Conservation (phyloP, 2,329 filamentous ascomycete species). For the Helotiales sp. region DNA sequence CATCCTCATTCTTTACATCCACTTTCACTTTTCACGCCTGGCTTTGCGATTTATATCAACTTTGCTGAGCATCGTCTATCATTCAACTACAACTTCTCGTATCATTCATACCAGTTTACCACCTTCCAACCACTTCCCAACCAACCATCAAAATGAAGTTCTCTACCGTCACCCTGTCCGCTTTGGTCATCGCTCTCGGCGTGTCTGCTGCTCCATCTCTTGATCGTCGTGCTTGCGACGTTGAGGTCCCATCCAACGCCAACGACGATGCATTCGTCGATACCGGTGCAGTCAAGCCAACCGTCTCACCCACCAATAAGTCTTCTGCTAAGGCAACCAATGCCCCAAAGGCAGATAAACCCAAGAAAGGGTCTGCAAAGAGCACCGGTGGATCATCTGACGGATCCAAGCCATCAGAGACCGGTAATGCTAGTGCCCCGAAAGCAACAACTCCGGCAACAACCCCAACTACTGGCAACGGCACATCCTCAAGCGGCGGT, state of each 20-base stretch:
- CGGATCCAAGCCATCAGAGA: background rate
- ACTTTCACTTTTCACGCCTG: constrained; percentile 15
- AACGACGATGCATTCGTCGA: background rate
- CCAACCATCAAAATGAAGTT: constrained; percentile 21
- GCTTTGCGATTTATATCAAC: constrained; percentile 18
- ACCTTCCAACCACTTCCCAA: background rate
- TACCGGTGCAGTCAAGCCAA: background rate
- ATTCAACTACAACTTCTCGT: constrained; percentile 4
- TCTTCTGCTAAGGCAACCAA: background rate
- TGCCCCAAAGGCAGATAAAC: background rate
- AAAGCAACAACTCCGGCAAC: background rate
- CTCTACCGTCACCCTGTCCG: constrained; percentile 13
- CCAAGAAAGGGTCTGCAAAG: background rate
- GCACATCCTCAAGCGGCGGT: constrained; percentile 1
- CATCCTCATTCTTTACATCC: constrained; percentile 1
- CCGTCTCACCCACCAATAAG: constrained; percentile 2
- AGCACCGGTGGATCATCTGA: background rate
- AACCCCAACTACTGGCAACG: constrained; percentile 6
- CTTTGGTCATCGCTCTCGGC: constrained; percentile 14
- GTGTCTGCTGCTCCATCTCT: constrained; percentile 16
- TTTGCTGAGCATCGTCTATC: constrained; percentile 20
- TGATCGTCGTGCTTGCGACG: constrained; percentile 9
- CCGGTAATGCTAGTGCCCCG: background rate
- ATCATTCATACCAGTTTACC: background rate
- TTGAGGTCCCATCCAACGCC: background rate